Evolutionary conservation across 2,329 filamentous ascomycete genomes (phyloP), one percentile per base, ranked within the genome.

Genomic region (Xenosphaeropsis pyriputrescens): DNA sequence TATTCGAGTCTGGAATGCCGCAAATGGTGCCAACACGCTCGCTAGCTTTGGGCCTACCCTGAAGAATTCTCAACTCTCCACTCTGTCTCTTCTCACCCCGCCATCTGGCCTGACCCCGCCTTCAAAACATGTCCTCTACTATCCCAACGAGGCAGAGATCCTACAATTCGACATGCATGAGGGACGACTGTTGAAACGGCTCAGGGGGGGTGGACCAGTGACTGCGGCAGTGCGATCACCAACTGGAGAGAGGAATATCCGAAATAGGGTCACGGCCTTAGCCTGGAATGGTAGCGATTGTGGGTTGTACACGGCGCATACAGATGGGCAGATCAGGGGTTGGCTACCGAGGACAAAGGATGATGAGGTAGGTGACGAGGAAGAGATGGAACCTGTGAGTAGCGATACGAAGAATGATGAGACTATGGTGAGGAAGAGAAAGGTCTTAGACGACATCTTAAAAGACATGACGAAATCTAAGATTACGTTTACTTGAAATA

Each of bases 1-100:
- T 7, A 79, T 96, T 44, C 73, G 88, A 4, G 83, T 95, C 1
- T 96, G 89, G 89, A 72, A 94, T 53, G 74, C 82, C 2, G 67
- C 67, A 0, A 84, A 75, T 0, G 85, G 86, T 2, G 80, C 80
- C 14, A 95, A 96, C 56, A 93, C 84, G 0, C 72, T 95, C 5
- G 83, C 82, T 0, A 88, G 80, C 55, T 96, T 95, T 52, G 86
- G 86, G 0, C 83, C 88, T 1, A 68, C 77, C 18, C 68, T 95
- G 31, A 79, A 78, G 48, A 95, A 95, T 54, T 68, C 62, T 46
- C 76, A 70, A 47, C 63, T 79, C 5, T 71, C 70, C 15, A 76
- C 68, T 41, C 62, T 72, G 15, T 67, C 64, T 34, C 73, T 85
- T 41, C 59, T 85, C 39, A 57, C 77, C 7, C 66, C 76, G 1